Percentiles rank a stretch among this genome's conserved stretches.
Conservation (phyloP, 495 filamentous ascomycete species). For the Penicillium robsamsonii region DNA sequence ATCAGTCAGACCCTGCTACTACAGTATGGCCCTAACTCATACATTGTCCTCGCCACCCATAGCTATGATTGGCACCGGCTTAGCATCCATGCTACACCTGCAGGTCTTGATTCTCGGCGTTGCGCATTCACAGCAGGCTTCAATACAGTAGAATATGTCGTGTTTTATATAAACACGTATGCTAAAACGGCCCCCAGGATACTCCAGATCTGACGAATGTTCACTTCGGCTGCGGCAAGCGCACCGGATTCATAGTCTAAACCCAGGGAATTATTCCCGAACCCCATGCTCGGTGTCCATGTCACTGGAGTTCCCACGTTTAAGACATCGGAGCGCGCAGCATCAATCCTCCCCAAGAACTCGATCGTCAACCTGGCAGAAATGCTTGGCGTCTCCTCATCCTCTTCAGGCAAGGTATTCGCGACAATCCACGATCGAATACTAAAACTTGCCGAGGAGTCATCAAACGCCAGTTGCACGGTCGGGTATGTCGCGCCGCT, state of each 20-base stretch:
- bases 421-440: background rate
- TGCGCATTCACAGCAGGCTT: background rate
- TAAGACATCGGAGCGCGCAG: background rate
- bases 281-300: constrained; percentile 1
- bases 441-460: background rate
- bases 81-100: background rate
- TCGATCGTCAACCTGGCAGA: background rate
- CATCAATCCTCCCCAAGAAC: constrained; percentile 1
- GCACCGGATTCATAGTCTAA: background rate
- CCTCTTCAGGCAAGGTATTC: background rate
- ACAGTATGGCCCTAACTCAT: background rate
- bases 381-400: background rate
- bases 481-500: background rate
- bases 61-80: background rate
- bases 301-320: background rate
- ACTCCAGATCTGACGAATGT: background rate
- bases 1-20: background rate
- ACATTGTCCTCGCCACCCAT: background rate
- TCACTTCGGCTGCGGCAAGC: background rate
- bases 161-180: background rate
- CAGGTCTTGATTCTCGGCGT: background rate
- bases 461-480: background rate
- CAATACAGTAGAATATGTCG: background rate
- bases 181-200: background rate
- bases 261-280: background rate